Evolutionary conservation across 73 alveolate species (phyloP), one percentile per base, ranked within the genome.

Genomic region (Loxodes magnus): DNA sequence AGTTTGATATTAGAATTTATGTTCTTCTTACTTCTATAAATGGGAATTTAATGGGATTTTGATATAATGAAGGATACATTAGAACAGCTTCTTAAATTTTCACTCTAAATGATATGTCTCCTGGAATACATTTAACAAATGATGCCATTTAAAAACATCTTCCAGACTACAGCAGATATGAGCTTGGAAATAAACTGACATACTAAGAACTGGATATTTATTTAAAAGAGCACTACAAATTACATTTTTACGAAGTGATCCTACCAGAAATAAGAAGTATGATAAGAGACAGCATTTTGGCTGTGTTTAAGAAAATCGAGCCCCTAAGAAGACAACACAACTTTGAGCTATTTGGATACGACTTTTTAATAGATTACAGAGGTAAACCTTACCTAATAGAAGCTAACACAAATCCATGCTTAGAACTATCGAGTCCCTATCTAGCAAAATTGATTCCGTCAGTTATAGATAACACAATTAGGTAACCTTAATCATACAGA

Each of bases 51-150:
- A 64, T 79, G 46, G 97, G 82, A 25, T 86, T 67, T 60, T 86
- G 76, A 77, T 86, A 87, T 66, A 65, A 72, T 28, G 97, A 86
- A 42, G 97, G 97, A 10, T 87, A 86, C 44, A 37, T 86, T 26
- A 69, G 91, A 49, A 87, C 94, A 3, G 64, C 90, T 42, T 56
- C 82, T 37, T 72, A 77, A 65, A 84, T 74, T 34, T 87, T 65
- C 56, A 79, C 64, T 38, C 61, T 82, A 4, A 80, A 87, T 44
- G 78, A 73, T 56, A 68, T 68, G 3, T 56, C 84, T 12, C 74
- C 74, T 59, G 77, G 75, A 67, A 70, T 87, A 35, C 97, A 87
- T 62, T 67, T 87, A 6, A 87, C 97, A 7, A 87, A 87, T 67
- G 94, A 87, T 62, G 88, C 94, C 0, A 44, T 87, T 14, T 77